Evolutionary conservation across 2,329 filamentous ascomycete species (phyloP), one percentile per base, ranked within the genome.

Genomic region (Malbranchea cinnamomea): DNA sequence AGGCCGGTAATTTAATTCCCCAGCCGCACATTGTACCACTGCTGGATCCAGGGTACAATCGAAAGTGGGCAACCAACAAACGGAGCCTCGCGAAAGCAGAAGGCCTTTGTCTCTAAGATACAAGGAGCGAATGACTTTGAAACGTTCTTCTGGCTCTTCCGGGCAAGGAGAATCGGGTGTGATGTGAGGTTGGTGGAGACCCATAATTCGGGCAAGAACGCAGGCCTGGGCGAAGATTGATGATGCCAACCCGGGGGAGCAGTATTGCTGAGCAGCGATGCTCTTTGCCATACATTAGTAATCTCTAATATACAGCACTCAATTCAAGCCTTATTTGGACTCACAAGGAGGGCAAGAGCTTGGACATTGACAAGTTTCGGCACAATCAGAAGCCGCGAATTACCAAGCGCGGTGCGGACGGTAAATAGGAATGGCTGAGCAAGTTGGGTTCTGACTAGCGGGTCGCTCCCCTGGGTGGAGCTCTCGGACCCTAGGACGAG

Each of bases 331-430:
- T 22, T 11, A 7, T 7, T 33, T 10, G 26, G 23, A 24, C 28
- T 34, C 26, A 38, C 36, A 16, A 38, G 28, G 16, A 37, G 22
- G 6, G 28, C 27, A 15, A 38, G 21, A 10, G 30, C 27, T 19
- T 37, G 34, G 3, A 37, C 34, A 20, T 38, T 38, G 27, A 38
- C 35, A 6, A 38, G 16, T 34, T 21, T 26, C n/a, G 36, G 35
- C 5, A 31, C 32, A 20, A 31, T 34, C 8, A 38, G 12, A 6
- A 38, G 13, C 6, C 17, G 22, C n/a, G 28, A 23, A 22, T 31
- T 38, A 19, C 32, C 31, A 12, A 38, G 31, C 8, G 34, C 35
- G 14, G 31, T 25, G 6, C 31, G 34, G 15, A 33, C 27, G 6
- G 36, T 24, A 5, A 20, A 23, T 6, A 37, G 31, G 12, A 37